A percentile compares a stretch with the other conserved stretches of the same genome.
Evolutionary conservation across 257 asterid species (phyloP).

Genomic region (Nicotiana sylvestris): DNA sequence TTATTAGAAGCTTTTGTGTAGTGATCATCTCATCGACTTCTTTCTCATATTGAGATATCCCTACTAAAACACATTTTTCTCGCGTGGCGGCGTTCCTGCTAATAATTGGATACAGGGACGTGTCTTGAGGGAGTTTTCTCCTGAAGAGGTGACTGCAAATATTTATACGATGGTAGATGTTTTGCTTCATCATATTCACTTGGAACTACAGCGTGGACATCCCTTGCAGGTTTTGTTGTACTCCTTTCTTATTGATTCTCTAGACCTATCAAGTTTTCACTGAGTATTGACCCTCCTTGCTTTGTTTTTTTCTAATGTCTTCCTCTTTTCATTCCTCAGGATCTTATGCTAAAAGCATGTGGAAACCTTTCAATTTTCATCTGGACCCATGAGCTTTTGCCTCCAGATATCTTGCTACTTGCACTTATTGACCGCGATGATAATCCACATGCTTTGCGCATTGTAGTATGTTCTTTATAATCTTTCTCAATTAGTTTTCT

Average conservation of each 20-base stretch:
- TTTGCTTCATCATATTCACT: conserved; percentile 73
- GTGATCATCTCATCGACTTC: background rate
- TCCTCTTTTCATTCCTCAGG: conserved; percentile 48
- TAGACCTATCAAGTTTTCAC: conserved; percentile 9
- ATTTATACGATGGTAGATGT: conserved; percentile 96
- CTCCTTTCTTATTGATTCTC: conserved; percentile 20
- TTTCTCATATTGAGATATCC: conserved; percentile 9
- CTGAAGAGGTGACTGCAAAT: conserved; percentile 96
- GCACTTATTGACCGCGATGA: conserved; percentile 96
- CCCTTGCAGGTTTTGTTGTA: conserved; percentile 66
- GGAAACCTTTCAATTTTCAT: conserved; percentile 77
- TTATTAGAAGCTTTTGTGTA: background rate
- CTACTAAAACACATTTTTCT: background rate
- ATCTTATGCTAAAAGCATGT: conserved; percentile 78
- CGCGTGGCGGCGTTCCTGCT: conserved; percentile 15
- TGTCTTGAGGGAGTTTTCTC: conserved; percentile 88
- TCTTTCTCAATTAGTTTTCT: conserved; percentile 15
- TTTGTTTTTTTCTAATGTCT: background rate
- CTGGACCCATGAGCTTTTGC: conserved; percentile 94
- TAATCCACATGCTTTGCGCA: conserved; percentile 86
- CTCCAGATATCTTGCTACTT: conserved; percentile 79
- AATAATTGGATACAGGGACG: conserved; percentile 58
- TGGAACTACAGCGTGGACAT: conserved; percentile 90
- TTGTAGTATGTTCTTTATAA: conserved; percentile 61
- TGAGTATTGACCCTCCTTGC: background rate